These are phyloP conservation scores for Echinosophora koreensis DNA, from an alignment of 306 rosid genomes.

Conservation along the genomic window DNA sequence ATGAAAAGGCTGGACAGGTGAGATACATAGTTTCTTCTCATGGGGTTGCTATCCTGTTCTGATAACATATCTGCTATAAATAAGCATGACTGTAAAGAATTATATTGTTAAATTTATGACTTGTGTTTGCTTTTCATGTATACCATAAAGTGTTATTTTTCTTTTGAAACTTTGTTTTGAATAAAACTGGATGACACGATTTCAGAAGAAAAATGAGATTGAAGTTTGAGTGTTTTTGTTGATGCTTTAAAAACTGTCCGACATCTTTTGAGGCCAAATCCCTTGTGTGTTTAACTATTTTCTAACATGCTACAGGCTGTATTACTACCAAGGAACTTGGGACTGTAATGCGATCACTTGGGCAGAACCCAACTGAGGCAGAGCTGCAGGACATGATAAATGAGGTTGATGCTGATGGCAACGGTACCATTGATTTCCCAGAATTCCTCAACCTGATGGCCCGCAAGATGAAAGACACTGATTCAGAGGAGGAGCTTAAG, in stretches of 20 bases:
- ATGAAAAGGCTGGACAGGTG: neutral
- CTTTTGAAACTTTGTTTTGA: slow-evolving; percentile 2
- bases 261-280: neutral
- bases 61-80: neutral
- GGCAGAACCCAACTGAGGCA: slow-evolving; percentile 69
- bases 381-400: slow-evolving; percentile 69
- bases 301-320: slow-evolving; percentile 48
- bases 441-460: slow-evolving; percentile 71
- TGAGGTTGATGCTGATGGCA: slow-evolving; percentile 66
- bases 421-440: slow-evolving; percentile 60
- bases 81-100: neutral
- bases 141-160: slow-evolving; percentile 35
- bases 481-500: slow-evolving; percentile 67
- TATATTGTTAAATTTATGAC: neutral
- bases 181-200: too few relatives aligned
- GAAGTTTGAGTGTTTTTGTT: neutral
- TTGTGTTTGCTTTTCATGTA: neutral
- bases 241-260: neutral
- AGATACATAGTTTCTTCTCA: neutral
- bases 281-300: too few relatives aligned
- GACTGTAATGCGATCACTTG: slow-evolving; percentile 66
- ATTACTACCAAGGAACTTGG: slow-evolving; percentile 68
- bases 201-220: neutral
- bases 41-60: neutral
- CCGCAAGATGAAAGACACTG: slow-evolving; percentile 66